Base-by-base conservation (phyloP, 2,329 filamentous ascomycete genomes). In the Berkeleyomyces rouxiae region DNA sequence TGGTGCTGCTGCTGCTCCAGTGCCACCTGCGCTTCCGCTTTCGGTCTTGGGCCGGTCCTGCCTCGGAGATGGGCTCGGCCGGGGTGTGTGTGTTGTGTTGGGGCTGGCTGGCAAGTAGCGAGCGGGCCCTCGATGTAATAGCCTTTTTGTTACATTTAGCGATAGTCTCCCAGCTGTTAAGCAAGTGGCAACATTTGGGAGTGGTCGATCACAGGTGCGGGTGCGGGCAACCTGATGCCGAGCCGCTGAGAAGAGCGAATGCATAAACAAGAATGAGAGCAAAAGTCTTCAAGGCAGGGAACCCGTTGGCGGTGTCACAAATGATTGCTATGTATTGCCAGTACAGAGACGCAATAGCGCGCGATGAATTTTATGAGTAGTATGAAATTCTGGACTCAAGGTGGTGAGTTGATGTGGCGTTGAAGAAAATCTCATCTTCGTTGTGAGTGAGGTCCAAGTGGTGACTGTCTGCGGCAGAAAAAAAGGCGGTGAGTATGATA, bases 31-130 rank as follows among this genome's bases (percentile, higher is more conserved):
- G 57, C 9, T 23, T 3, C 10, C 43, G 36, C 23, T 36, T 23
- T 43, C 40, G 37, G 55, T 7, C 4, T 16, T 3, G 16, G 33
- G 2, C n/a, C 37, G 4, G 53, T 1, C 10, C 43, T 46, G 11
- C 11, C 3, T 46, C 16, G 43, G 11, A 39, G 57, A 16, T 7
- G 39, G 6, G 33, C 39, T 33, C 36, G 49, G 6, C 31, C 10
- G 6, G 31, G 4, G 23, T 37, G 6, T 46, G 3, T 9, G 40
- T 39, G 11, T n/a, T 33, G 37, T 59, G 51, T 13, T 63, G 40
- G 36, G 59, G 43, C 39, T 63, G 61, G 13, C 69, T 66, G 65
- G 67, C 67, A 59, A 58, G 66, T 61, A 67, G 66, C 33, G 16
- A n/a, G 37, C 16, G 40, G 62, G 43, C 44, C 7, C 13, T 5